A percentile compares a stretch with the other conserved stretches of the same genome.
Conservation (phyloP, 2,329 filamentous ascomycete genomes). For the Colletotrichum theobromicola region DNA sequence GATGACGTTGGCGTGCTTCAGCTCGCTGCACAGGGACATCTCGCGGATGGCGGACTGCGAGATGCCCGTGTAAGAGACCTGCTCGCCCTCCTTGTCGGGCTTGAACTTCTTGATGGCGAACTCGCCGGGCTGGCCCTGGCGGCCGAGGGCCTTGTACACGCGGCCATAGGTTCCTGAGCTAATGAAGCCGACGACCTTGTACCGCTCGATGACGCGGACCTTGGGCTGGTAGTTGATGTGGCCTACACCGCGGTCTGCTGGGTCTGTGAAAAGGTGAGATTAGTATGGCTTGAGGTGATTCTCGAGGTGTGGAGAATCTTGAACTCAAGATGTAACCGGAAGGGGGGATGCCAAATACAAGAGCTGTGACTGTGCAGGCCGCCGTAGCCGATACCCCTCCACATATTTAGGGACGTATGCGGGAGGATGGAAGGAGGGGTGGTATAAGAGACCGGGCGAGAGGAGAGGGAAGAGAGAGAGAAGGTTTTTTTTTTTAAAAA, state of each 20-base stretch:
- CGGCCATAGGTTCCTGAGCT: conserved; percentile 97
- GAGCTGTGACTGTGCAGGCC: conserved; percentile 22
- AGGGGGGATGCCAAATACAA: conserved; percentile 16
- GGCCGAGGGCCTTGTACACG: conserved; percentile 92
- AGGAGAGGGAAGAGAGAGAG: neutral
- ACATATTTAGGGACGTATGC: conserved; percentile 10
- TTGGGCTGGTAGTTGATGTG: conserved; percentile 70
- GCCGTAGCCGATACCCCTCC: conserved; percentile 24
- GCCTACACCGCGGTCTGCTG: conserved; percentile 53
- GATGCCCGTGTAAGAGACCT: conserved; percentile 93
- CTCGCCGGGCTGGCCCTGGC: conserved; percentile 75
- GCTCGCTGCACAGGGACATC: conserved; percentile 95
- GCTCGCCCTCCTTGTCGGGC: conserved; percentile 96
- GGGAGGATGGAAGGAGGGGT: neutral
- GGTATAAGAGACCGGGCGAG: neutral
- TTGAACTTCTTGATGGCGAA: conserved; percentile 99
- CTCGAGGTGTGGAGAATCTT: conserved; percentile 15
- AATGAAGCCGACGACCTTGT: conserved; percentile 97
- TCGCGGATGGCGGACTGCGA: conserved; percentile 97
- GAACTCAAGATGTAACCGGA: neutral
- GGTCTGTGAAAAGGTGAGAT: conserved; percentile 50
- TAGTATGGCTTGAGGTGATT: conserved; percentile 32
- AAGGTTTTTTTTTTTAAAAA: neutral
- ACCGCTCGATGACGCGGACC: conserved; percentile 88
- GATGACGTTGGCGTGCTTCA: conserved; percentile 88